Evolutionary conservation across 2,329 filamentous ascomycete genomes (phyloP), one percentile per base, ranked within the genome.

Genomic region (Pseudogymnoascus sp.): DNA sequence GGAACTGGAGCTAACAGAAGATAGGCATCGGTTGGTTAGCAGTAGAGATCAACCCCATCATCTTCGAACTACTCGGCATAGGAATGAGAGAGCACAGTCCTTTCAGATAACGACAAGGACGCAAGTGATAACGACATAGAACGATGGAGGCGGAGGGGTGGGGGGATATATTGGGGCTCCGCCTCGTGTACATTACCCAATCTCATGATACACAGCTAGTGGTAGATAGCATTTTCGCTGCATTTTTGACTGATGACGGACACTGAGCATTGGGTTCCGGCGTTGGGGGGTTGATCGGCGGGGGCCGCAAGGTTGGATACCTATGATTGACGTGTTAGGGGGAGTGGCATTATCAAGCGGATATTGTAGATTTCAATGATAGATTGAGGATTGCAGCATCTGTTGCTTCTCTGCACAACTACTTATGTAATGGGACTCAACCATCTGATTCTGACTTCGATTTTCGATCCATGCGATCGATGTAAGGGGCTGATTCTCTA

Each of bases 11-110:
- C 49, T 55, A 26, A 55, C 49, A 7, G 16, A 19, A 55, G 5
- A 55, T 66, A 91, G 90, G 91, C 52, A 96, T 96, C 73, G 91
- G 82, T 60, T 92, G 87, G 86, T 78, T 95, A 64, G 89, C 90
- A 2, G 83, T 78, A 21, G 76, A 78, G 66, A 67, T 73, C 19
- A 75, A 76, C 29, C 76, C 76, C n/a, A 71, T 78, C 49, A 70
- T 78, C 21, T 76, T 77, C 64, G 75, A 78, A 60, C 62, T 77
- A 43, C 73, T 78, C 59, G 76, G 76, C 33, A 66, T 78, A 23
- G 75, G 76, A 6, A 73, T 73, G 70, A 49, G 38, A 16, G 31
- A 49, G 12, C 58, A 60, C 58, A 41, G 33, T 11, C 58, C 58
- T 3, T 55, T 19, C 49, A 12, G 12, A 29, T 55, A 55, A 55